Evolutionary conservation across 2,329 filamentous ascomycete genomes (phyloP).

Genomic region (Xylariaceae sp.): DNA sequence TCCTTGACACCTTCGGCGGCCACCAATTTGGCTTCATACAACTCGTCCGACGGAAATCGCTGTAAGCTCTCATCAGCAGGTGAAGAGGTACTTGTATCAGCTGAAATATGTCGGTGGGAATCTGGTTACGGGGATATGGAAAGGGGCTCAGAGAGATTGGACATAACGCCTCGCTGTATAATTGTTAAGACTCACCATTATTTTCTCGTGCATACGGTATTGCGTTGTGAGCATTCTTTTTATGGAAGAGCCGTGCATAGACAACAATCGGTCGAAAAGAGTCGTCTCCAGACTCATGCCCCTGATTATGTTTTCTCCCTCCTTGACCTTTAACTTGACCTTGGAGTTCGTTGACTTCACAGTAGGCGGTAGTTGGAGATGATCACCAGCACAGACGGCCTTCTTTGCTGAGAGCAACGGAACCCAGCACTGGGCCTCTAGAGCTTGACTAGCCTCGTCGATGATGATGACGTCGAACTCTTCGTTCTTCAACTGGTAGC

Average conservation of each 20-base stretch:
- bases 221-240: slow-evolving; percentile 96
- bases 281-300: slow-evolving; percentile 76
- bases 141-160: too few relatives aligned
- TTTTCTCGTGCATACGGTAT: slow-evolving; percentile 95
- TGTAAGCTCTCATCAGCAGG: neutral
- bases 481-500: slow-evolving; percentile 73
- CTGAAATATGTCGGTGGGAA: too few relatives aligned
- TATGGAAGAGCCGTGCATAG: slow-evolving; percentile 74
- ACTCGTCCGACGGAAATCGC: slow-evolving; percentile 79
- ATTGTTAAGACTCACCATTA: slow-evolving; percentile 54
- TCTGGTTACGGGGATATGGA: too few relatives aligned
- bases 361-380: slow-evolving; percentile 88
- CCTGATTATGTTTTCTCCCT: slow-evolving; percentile 36
- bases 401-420: slow-evolving; percentile 76
- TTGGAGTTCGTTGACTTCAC: slow-evolving; percentile 72
- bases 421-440: slow-evolving; percentile 98
- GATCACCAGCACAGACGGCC: slow-evolving; percentile 87
- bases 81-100: too few relatives aligned
- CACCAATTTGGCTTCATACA: slow-evolving; percentile 78
- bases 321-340: slow-evolving; percentile 29
- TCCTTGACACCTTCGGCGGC: slow-evolving; percentile 75
- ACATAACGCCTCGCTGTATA: too few relatives aligned
- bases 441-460: slow-evolving; percentile 91
- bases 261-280: slow-evolving; percentile 83
- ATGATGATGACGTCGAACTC: slow-evolving; percentile 92